Conservation (phyloP, 2,329 filamentous ascomycete species). For the Celoporthe dispersa region DNA sequence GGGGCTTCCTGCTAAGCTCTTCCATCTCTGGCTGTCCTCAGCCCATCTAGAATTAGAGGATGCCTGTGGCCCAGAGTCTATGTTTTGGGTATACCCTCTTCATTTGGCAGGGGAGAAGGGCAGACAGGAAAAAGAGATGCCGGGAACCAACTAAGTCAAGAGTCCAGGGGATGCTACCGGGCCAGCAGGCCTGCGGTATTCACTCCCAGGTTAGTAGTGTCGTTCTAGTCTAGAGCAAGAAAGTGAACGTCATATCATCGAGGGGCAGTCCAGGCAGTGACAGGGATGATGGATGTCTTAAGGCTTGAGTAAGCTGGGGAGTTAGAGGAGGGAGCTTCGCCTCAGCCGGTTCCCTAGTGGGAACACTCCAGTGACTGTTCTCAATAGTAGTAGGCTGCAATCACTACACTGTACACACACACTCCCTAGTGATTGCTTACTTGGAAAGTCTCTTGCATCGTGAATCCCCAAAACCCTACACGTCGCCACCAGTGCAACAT, state of each 20-base stretch:
- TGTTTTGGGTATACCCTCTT: background rate
- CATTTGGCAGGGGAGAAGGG: background rate
- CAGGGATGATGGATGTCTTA: slow-evolving; percentile 2
- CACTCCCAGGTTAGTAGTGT: background rate
- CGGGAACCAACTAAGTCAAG: background rate
- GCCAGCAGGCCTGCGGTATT: background rate
- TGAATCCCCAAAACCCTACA: background rate
- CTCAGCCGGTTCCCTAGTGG: slow-evolving; percentile 6
- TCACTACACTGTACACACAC: slow-evolving; percentile 2
- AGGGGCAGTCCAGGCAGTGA: slow-evolving; percentile 26
- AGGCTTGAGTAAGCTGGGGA: slow-evolving; percentile 2
- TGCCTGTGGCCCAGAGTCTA: background rate
- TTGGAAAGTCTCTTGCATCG: background rate
- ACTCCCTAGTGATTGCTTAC: background rate
- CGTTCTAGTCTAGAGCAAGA: background rate
- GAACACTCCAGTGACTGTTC: slow-evolving; percentile 11
- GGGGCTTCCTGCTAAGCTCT: background rate
- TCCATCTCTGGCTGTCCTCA: background rate
- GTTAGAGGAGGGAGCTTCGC: slow-evolving; percentile 9
- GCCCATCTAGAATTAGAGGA: background rate
- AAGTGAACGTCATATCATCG: slow-evolving; percentile 25
- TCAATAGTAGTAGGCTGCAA: background rate
- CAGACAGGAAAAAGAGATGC: background rate
- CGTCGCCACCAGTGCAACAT: background rate
- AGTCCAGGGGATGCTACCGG: background rate